These are phyloP conservation scores for Haplosporangium sp. DNA, from an alignment of 371 early-diverging fungal genomes.

Conservation along the genomic window DNA sequence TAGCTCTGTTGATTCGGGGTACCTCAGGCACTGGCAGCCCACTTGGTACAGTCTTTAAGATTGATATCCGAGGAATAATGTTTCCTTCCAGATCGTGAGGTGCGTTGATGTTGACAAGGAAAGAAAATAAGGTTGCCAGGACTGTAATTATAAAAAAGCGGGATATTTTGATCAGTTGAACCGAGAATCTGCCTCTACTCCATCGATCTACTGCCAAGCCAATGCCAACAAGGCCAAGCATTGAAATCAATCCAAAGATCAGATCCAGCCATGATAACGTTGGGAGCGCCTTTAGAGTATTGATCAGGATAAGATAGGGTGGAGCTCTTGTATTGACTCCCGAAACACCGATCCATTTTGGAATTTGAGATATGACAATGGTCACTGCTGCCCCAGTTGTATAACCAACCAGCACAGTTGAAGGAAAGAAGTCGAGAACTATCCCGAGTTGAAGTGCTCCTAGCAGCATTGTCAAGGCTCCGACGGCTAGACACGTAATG, in stretches of 20 bases:
- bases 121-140: conserved; percentile 62
- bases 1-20: conserved; percentile 57
- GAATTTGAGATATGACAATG: conserved; percentile 80
- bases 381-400: conserved; percentile 82
- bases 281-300: conserved; percentile 62
- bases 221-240: conserved; percentile 63
- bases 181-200: conserved; percentile 30
- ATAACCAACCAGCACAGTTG: conserved; percentile 78
- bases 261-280: conserved; percentile 62
- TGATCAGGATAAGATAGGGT: conserved; percentile 65
- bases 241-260: conserved; percentile 61
- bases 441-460: conserved; percentile 86
- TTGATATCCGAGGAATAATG: conserved; percentile 56
- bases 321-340: conserved; percentile 70
- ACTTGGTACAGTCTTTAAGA: conserved; percentile 77
- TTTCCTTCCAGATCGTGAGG: conserved; percentile 14
- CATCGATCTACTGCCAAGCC: conserved; percentile 54
- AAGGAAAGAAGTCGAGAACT: conserved; percentile 91
- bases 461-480: conserved; percentile 73
- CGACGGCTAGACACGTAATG: conserved; percentile 68
- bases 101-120: conserved; percentile 48
- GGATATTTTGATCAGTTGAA: conserved; percentile 59
- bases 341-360: conserved; percentile 79
- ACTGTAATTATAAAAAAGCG: conserved; percentile 64
- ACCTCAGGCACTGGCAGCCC: conserved; percentile 73